Base-by-base conservation (phyloP, 495 filamentous ascomycete species). In the Talaromyces trachyspermus region DNA sequence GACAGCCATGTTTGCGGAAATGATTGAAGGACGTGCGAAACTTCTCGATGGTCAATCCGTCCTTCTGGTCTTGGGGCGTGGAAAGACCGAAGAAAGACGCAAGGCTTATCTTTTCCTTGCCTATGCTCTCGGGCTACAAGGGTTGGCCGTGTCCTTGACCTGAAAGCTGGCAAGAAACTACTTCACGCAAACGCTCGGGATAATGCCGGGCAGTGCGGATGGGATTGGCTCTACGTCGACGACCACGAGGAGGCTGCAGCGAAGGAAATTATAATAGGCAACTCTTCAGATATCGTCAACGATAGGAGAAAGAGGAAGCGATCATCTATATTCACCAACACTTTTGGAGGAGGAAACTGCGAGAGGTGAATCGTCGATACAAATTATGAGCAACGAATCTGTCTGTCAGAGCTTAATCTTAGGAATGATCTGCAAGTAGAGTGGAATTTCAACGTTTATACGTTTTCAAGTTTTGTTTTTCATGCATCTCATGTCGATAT, bases 371-470 rank as follows among this genome's bases (percentile, higher is more conserved):
- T 35, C 54, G 48, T 49, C 57, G 69, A 42, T 84, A 29, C 76
- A 73, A 59, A 59, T 88, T 49, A 75, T 95, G 36, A 84, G 83
- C 25, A 87, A 95, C 66, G 90, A 97, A 59, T 80, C 88, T 58
- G 78, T 97, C 24, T 82, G 95, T 48, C 94, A 98, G 70, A 96
- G 89, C 61, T 66, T 97, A 50, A 96, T 98, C 51, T 56, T 95
- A 44, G 92, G 90, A 4, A 78, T 77, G 46, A 55, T 95, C 51
- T 73, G 86, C 53, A 84, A 88, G 43, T 77, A 81, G 33, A 75
- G 62, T 59, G 61, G 8, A 20, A 35, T 29, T 30, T 30, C 11
- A 15, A 35, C 11, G 26, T 32, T 46, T 33, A 11, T 32, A 20
- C 30, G 4, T 43, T 10, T 43, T 17, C 17, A 42, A 9, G 30